phyloP scores from a whole-genome alignment of 2,329 filamentous ascomycete species.

The Colletotrichum horii region DNA sequence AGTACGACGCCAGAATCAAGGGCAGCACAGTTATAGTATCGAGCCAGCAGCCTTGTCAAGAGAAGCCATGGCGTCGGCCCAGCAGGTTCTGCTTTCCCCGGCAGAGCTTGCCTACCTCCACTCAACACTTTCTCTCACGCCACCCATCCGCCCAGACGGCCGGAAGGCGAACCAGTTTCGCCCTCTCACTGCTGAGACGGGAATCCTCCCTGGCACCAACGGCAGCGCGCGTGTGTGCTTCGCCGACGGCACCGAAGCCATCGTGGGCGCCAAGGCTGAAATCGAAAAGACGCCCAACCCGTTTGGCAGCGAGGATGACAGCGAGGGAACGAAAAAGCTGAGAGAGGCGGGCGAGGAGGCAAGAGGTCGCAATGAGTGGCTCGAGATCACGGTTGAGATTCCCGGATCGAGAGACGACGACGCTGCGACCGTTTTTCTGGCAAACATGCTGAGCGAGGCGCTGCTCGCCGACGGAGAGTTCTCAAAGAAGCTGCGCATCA shows the following conservation, averaged over 20 bases:
- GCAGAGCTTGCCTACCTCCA: constrained; percentile 97
- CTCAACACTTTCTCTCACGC: constrained; percentile 78
- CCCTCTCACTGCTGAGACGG: constrained; percentile 86
- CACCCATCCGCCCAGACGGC: constrained; percentile 89
- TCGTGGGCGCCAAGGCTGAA: constrained; percentile 95
- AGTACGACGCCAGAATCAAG: too few species aligned
- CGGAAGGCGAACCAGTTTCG: constrained; percentile 86
- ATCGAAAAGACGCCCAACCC: constrained; percentile 72
- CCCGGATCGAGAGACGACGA: constrained; percentile 92
- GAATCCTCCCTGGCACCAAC: constrained; percentile 87
- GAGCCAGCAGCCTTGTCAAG: background rate
- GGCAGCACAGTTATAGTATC: background rate
- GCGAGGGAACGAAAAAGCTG: constrained; percentile 40
- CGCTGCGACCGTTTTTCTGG: constrained; percentile 83
- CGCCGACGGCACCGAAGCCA: constrained; percentile 92
- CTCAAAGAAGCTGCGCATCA: constrained; percentile 80
- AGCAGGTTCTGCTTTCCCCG: constrained; percentile 82
- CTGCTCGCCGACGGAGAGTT: constrained; percentile 76
- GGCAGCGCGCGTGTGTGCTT: constrained; percentile 94
- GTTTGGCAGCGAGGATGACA: constrained; percentile 35
- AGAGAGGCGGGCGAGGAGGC: constrained; percentile 34
- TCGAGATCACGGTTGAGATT: constrained; percentile 91
- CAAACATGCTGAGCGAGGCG: constrained; percentile 87
- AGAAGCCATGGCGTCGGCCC: constrained; percentile 36
- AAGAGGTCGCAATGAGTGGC: constrained; percentile 70